phyloP scores from a whole-genome alignment of 1,139 yeast species.

The Geotrichum candidum region DNA sequence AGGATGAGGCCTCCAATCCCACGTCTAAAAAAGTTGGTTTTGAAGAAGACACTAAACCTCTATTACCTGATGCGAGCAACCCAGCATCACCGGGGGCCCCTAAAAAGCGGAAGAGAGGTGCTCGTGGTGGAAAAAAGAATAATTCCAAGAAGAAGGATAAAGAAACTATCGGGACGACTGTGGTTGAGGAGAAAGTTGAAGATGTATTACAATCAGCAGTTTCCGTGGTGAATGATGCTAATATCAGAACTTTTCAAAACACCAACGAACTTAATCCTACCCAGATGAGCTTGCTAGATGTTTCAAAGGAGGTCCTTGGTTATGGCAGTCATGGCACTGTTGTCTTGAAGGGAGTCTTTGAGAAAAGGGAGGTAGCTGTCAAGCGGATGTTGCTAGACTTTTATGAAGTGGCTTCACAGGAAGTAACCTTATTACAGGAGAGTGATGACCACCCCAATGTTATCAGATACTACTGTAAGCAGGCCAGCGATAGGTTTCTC shows the following conservation, averaged over 20 bases:
- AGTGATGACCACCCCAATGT: conserved; percentile 97
- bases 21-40: conserved; percentile 19
- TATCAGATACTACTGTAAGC: conserved; percentile 85
- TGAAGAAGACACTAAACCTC: conserved; percentile 19
- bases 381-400: conserved; percentile 90
- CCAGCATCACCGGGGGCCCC: conserved; percentile 18
- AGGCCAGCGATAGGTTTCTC: conserved; percentile 76
- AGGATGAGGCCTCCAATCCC: background rate
- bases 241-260: background rate
- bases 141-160: conserved; percentile 3
- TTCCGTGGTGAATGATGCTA: background rate
- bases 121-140: conserved; percentile 61
- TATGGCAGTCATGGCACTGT: conserved; percentile 97
- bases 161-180: too few relatives aligned
- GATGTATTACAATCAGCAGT: conserved; percentile 5
- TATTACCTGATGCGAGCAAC: conserved; percentile 3
- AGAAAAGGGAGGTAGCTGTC: conserved; percentile 90
- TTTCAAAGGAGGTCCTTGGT: conserved; percentile 74
- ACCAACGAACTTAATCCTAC: background rate
- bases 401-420: conserved; percentile 93
- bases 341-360: conserved; percentile 84
- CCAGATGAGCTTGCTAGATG: conserved; percentile 35
- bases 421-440: conserved; percentile 78
- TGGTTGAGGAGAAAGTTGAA: background rate
- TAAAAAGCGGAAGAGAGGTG: conserved; percentile 72